phyloP scores from a whole-genome alignment of 768 basidiomycete species.

The Pulveroboletus sp. region DNA sequence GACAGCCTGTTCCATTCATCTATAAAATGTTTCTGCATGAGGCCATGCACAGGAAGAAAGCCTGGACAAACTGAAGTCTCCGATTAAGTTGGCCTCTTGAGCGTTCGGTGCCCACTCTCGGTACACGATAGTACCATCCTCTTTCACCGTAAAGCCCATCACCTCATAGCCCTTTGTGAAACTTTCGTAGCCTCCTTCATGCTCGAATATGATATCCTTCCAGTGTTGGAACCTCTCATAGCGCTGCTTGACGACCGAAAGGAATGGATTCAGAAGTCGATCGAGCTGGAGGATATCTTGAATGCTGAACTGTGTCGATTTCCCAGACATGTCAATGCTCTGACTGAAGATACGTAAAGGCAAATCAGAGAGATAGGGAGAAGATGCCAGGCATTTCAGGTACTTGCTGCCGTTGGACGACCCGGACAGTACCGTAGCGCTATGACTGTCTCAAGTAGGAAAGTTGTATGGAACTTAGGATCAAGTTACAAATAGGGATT shows the following conservation, averaged over 20 bases:
- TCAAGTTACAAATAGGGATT: neutral
- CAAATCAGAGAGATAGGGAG: conserved; percentile 4
- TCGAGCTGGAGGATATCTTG: conserved; percentile 61
- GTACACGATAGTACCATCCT: conserved; percentile 70
- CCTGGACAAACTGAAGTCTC: conserved; percentile 86
- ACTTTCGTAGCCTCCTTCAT: conserved; percentile 81
- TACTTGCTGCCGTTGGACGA: conserved; percentile 3
- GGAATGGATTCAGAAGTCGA: conserved; percentile 68
- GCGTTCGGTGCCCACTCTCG: conserved; percentile 97
- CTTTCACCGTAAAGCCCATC: conserved; percentile 71
- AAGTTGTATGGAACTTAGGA: neutral
- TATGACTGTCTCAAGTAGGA: conserved; percentile 12
- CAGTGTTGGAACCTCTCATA: conserved; percentile 66
- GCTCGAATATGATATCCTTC: conserved; percentile 67
- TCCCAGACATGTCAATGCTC: conserved; percentile 36
- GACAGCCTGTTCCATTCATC: conserved; percentile 85
- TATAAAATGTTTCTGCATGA: conserved; percentile 28
- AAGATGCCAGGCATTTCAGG: conserved; percentile 1
- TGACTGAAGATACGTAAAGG: neutral
- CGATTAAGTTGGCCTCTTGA: conserved; percentile 74
- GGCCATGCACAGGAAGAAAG: neutral
- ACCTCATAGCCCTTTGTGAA: conserved; percentile 53
- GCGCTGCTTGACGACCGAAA: conserved; percentile 63
- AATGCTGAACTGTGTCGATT: conserved; percentile 43
- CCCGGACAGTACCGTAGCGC: neutral